These are phyloP conservation scores for Mollisia scopiformis DNA, from an alignment of 2,329 filamentous ascomycete species.

Conservation along the genomic window DNA sequence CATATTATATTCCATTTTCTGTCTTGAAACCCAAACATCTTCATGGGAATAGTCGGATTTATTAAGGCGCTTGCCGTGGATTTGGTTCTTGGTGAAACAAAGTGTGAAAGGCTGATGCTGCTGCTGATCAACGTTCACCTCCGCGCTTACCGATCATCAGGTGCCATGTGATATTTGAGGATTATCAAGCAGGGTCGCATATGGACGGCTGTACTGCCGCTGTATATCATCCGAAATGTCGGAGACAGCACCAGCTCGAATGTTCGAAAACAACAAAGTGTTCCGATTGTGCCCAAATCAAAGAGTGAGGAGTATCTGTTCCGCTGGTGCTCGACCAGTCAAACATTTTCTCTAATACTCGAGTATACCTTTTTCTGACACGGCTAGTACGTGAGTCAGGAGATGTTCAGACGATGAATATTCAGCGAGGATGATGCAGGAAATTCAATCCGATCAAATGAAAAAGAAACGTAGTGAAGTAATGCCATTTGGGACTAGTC, in stretches of 20 bases:
- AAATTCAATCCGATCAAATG: neutral
- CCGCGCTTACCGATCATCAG: constrained; percentile 15
- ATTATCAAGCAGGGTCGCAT: neutral
- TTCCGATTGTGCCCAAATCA: neutral
- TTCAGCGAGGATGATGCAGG: neutral
- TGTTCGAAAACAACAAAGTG: neutral
- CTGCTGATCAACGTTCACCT: neutral
- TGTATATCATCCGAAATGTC: too few species aligned
- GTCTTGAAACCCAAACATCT: neutral
- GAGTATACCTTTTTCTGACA: neutral
- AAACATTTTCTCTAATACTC: too few species aligned
- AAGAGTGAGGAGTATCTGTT: neutral
- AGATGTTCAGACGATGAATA: neutral
- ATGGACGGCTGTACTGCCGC: neutral
- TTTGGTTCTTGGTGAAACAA: constrained; percentile 1
- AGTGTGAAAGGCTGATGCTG: neutral
- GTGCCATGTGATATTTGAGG: constrained; percentile 10
- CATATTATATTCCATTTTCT: neutral
- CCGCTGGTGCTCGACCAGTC: too few species aligned
- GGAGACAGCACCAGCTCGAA: neutral
- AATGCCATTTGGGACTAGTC: neutral
- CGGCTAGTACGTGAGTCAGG: neutral
- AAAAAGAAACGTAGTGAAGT: neutral
- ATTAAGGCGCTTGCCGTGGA: neutral
- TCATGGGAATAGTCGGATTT: neutral